Base-by-base conservation (phyloP, 345 rosid genomes). In the Eucalyptus decipiens region DNA sequence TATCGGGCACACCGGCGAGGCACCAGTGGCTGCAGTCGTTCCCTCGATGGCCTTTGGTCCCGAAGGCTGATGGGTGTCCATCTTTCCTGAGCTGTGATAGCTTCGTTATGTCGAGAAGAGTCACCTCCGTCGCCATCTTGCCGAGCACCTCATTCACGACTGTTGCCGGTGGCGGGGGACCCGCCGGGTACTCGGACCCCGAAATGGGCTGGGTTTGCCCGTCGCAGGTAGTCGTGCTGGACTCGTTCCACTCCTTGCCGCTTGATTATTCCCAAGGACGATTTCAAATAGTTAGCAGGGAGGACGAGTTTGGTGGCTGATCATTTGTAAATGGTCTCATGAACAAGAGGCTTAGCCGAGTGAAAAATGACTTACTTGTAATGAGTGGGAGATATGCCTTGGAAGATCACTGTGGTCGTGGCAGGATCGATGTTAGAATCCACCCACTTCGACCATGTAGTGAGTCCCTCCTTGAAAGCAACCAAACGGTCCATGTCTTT, bases 401-500 rank as follows among this genome's bases (percentile, higher is more conserved):
- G 96, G 72, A 93, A 93, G 91, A 94, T 92, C 26, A 95, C 95
- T 50, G 88, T 56, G 51, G 96, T 94, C 43, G 48, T 86, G 4
- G 91, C 26, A 32, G 95, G 91, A 90, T 95, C 90, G 86, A 94
- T 72, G 56, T 90, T 90, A 45, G 95, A 88, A n/a, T 93, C 95
- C 3, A 94, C 95, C 97, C 96, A 95, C 47, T 86, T 87, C 23
- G 93, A 91, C 96, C 97, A 95, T 24, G 96, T 94, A 11, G 87
- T 91, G 24, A 95, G 92, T 69, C 93, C 97, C 88, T 88, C 88
- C 90, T 90, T 89, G 51, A 92, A 95, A 54, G 97, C 97, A 48
- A 87, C 90, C 86, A 93, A 85, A 47, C 97, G 95, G 85, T 94
- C 94, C 97, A 94, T 95, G 88, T 95, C 97, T 49, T 93, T 90